Evolutionary conservation across 768 basidiomycete genomes (phyloP), one percentile per base, ranked within the genome.

Genomic region (Nidula microcarpa): DNA sequence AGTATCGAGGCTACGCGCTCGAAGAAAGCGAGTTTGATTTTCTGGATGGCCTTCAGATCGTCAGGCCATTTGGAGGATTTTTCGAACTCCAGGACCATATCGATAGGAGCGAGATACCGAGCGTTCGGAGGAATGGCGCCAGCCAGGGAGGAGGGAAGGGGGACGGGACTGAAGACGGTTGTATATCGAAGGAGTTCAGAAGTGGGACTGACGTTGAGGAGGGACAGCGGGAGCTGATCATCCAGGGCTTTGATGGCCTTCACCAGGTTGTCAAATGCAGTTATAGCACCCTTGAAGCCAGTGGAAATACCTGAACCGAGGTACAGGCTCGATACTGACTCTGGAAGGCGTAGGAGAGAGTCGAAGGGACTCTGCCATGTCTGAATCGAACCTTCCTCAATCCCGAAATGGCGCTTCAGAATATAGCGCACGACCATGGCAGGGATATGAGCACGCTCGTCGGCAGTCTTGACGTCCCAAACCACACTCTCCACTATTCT

Each of bases 61-160:
- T 98, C 95, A 0, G 97, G 96, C 97, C 97, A 99, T 56, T 82
- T 82, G 0, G 87, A 85, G 0, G 94, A 96, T 56, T 87, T 89
- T 65, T 98, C 96, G 61, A 98, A 97, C 66, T 95, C 89, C 33
- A 98, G 68, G 18, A 94, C 66, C 47, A 94, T 72, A 11, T 89
- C 81, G 57, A 94, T 88, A 2, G 81, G 77, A 0, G 86, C 81
- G 10, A 87, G 64, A 63, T 87, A 89, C 8, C 82, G 80, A 8
- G 89, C 82, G 50, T 81, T 81, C 1, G 70, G 60, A 0, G 86
- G 85, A 5, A 90, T 68, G 2, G 72, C 66, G 4, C 79, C 64
- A 5, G 76, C 74, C 16, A 84, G 69, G 5, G 80, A 76, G 1
- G 68, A 14, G 5, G 89, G 77, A 6, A 93, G 64, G 0, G 94